A percentile compares a stretch with the other conserved stretches of the same genome.
phyloP scores from a whole-genome alignment of 2,329 filamentous ascomycete species.

The Trichophyton benhamiae region DNA sequence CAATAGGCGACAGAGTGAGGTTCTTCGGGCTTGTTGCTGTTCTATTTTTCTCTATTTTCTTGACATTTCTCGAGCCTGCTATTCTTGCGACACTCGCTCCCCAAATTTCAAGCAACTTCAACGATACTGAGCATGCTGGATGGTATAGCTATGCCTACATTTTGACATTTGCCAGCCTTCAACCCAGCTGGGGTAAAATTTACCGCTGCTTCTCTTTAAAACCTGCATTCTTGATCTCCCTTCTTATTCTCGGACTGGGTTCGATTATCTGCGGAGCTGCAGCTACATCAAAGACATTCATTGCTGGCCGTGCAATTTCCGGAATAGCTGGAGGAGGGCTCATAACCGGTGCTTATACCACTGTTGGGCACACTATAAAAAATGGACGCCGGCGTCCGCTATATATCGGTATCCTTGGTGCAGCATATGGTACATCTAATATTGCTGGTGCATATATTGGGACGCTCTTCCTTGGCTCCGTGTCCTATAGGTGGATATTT shows the following conservation, averaged over 20 bases:
- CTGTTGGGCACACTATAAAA: slow-evolving; percentile 25
- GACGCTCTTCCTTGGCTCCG: slow-evolving; percentile 6
- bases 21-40: background rate
- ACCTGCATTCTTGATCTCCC: slow-evolving; percentile 28
- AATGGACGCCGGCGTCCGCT: slow-evolving; percentile 20
- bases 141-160: slow-evolving; percentile 38
- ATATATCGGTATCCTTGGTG: slow-evolving; percentile 25
- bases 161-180: slow-evolving; percentile 31
- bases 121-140: slow-evolving; percentile 34
- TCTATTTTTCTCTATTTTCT: background rate
- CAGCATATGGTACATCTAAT: slow-evolving; percentile 28
- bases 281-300: slow-evolving; percentile 26
- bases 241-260: slow-evolving; percentile 32
- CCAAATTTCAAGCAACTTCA: slow-evolving; percentile 36
- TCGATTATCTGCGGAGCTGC: slow-evolving; percentile 28
- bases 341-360: slow-evolving; percentile 26
- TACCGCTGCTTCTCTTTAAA: slow-evolving; percentile 34
- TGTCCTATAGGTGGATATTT: slow-evolving; percentile 12
- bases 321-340: slow-evolving; percentile 26
- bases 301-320: slow-evolving; percentile 28
- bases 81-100: slow-evolving; percentile 37
- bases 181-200: slow-evolving; percentile 32
- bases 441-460: slow-evolving; percentile 22
- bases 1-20: background rate
- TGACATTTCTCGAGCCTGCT: slow-evolving; percentile 13